Conservation (phyloP, 371 early-diverging fungal genomes). For the Rhizopus sp. region DNA sequence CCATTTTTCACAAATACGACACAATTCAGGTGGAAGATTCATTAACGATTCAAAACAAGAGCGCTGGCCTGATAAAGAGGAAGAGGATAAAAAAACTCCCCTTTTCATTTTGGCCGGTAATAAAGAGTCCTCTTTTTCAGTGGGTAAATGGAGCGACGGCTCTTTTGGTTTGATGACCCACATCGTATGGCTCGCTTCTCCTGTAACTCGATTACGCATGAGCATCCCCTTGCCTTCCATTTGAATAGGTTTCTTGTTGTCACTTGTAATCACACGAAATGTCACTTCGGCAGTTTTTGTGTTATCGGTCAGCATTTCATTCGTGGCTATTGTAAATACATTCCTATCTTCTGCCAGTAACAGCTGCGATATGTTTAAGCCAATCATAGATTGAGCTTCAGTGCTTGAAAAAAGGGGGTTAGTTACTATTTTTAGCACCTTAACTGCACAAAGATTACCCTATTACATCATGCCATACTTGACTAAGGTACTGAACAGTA, state of each 20-base stretch:
- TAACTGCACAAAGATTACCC: slow-evolving; percentile 42
- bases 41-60: neutral
- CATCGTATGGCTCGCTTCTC: slow-evolving; percentile 76
- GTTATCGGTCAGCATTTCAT: slow-evolving; percentile 68
- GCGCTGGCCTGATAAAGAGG: neutral
- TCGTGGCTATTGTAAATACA: slow-evolving; percentile 70
- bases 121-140: neutral
- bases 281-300: slow-evolving; percentile 77
- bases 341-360: slow-evolving; percentile 53
- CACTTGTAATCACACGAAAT: slow-evolving; percentile 54
- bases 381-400: slow-evolving; percentile 50
- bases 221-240: slow-evolving; percentile 93
- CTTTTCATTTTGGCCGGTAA: neutral
- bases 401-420: slow-evolving; percentile 26
- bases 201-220: slow-evolving; percentile 73
- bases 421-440: neutral
- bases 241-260: slow-evolving; percentile 52
- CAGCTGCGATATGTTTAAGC: slow-evolving; percentile 47
- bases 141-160: slow-evolving; percentile 9
- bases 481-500: slow-evolving; percentile 58
- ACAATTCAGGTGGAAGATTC: slow-evolving; percentile 55
- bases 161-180: slow-evolving; percentile 78
- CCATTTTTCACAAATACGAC: slow-evolving; percentile 81
- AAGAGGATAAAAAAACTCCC: neutral
- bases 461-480: slow-evolving; percentile 59